phyloP scores from a whole-genome alignment of 2,329 filamentous ascomycete genomes.

The Alternaria postmessia region DNA sequence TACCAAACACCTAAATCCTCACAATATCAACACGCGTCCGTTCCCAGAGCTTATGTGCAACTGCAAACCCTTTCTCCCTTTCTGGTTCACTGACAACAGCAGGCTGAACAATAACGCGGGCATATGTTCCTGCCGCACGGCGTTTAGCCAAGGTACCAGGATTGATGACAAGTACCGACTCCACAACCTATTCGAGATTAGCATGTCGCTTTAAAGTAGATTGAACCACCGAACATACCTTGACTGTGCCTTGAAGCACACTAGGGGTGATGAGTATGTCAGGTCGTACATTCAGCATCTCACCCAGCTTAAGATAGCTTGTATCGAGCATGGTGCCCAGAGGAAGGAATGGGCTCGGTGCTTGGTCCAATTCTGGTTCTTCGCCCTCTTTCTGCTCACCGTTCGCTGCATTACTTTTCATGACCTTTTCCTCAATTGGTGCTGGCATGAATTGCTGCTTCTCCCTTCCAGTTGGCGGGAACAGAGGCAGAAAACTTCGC shows the following conservation, averaged over 20 bases:
- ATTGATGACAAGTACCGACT: constrained; percentile 89
- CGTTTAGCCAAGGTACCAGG: constrained; percentile 87
- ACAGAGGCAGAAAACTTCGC: constrained; percentile 88
- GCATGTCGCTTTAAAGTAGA: neutral
- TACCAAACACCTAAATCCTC: constrained; percentile 63
- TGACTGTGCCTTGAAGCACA: constrained; percentile 83
- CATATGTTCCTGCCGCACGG: constrained; percentile 84
- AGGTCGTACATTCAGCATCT: constrained; percentile 86
- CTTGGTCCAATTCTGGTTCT: constrained; percentile 61
- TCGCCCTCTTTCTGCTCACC: constrained; percentile 40
- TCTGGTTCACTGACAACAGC: constrained; percentile 68
- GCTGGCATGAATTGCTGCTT: constrained; percentile 66
- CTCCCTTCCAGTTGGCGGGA: constrained; percentile 77
- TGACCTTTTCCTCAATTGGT: constrained; percentile 55
- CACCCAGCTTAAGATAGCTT: constrained; percentile 84
- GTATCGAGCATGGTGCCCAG: constrained; percentile 81
- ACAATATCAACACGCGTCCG: constrained; percentile 87
- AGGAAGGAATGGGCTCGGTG: constrained; percentile 43
- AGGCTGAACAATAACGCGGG: constrained; percentile 77
- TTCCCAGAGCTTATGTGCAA: constrained; percentile 80
- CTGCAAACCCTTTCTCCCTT: constrained; percentile 60
- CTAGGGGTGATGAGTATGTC: constrained; percentile 88
- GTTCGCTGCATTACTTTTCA: constrained; percentile 59
- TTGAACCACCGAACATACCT: constrained; percentile 62
- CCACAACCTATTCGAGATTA: constrained; percentile 72